Percentiles rank a stretch among this genome's conserved stretches.
phyloP scores from a whole-genome alignment of 805 yeast genomes.

The Suhomyces sp. region DNA sequence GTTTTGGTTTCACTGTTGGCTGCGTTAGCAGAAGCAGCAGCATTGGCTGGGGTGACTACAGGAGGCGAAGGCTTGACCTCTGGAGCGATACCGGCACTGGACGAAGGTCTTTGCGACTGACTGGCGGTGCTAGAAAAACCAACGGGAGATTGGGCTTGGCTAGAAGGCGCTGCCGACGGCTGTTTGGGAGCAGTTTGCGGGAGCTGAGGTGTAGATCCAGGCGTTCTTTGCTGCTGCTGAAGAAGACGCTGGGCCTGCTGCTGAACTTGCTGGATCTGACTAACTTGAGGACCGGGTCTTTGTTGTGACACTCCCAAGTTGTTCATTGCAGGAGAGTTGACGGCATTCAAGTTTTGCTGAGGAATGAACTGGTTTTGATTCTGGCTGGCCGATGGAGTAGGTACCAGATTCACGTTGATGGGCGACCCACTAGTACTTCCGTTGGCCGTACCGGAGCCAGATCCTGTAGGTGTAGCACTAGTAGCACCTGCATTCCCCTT shows the following conservation, averaged over 20 bases:
- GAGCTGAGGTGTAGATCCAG: slow-evolving; percentile 1
- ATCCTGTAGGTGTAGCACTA: background rate
- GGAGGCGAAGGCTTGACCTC: slow-evolving; percentile 20
- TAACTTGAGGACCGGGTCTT: background rate
- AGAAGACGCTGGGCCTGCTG: slow-evolving; percentile 13
- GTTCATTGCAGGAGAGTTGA: background rate
- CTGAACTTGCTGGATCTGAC: slow-evolving; percentile 12
- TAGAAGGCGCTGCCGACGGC: slow-evolving; percentile 3
- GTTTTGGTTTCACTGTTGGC: slow-evolving; percentile 29
- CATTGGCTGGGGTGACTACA: slow-evolving; percentile 5
- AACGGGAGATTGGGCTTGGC: slow-evolving; percentile 5
- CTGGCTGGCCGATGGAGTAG: background rate
- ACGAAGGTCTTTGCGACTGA: slow-evolving; percentile 5
- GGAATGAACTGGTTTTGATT: background rate
- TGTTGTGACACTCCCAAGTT: slow-evolving; percentile 7
- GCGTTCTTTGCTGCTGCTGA: slow-evolving; percentile 7
- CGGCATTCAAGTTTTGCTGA: background rate
- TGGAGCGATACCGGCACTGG: background rate
- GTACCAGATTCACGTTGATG: background rate
- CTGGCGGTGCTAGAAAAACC: background rate
- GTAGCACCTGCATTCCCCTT: background rate
- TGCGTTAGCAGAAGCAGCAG: slow-evolving; percentile 48
- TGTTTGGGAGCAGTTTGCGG: background rate
- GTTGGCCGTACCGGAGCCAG: background rate
- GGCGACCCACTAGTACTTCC: background rate